Conservation (phyloP, 495 filamentous ascomycete genomes). For the Podospora tetraspora region DNA sequence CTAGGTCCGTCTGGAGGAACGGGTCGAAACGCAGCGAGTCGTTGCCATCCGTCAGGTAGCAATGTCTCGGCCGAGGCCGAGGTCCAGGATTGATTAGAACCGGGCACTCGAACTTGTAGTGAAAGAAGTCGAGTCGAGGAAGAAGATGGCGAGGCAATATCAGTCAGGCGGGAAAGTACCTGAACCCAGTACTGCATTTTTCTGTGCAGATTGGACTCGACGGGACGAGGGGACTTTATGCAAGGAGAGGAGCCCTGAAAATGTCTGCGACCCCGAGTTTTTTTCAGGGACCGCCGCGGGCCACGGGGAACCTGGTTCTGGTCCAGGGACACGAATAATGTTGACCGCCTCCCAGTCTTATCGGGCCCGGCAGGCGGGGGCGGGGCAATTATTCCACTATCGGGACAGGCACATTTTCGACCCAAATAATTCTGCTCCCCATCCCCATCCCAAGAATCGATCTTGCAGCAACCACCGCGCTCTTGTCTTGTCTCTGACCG, state of each 20-base stretch:
- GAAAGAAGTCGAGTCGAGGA: not conserved
- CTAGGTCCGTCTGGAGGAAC: not conserved
- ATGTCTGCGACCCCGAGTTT: not conserved
- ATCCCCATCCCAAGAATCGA: not conserved
- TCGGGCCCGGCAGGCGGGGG: constrained; percentile 4
- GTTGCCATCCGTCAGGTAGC: not conserved
- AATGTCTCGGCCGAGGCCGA: not conserved
- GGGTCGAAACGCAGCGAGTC: not conserved
- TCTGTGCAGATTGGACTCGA: not conserved
- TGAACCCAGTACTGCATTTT: not conserved
- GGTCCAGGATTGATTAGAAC: not conserved
- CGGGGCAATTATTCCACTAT: constrained; percentile 12
- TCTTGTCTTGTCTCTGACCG: not conserved
- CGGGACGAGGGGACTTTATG: not conserved
- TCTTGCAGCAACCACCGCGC: not conserved
- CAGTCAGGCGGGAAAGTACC: not conserved
- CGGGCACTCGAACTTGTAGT: not conserved
- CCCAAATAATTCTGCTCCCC: constrained; percentile 4
- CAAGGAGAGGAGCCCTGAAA: not conserved
- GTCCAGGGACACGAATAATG: not conserved
- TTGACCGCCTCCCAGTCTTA: constrained; percentile 5
- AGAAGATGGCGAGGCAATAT: not conserved
- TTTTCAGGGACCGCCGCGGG: not conserved
- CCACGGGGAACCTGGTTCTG: not conserved
- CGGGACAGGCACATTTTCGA: constrained; percentile 8